Conservation (phyloP, 495 filamentous ascomycete species). For the Jackrogersella minutella region DNA sequence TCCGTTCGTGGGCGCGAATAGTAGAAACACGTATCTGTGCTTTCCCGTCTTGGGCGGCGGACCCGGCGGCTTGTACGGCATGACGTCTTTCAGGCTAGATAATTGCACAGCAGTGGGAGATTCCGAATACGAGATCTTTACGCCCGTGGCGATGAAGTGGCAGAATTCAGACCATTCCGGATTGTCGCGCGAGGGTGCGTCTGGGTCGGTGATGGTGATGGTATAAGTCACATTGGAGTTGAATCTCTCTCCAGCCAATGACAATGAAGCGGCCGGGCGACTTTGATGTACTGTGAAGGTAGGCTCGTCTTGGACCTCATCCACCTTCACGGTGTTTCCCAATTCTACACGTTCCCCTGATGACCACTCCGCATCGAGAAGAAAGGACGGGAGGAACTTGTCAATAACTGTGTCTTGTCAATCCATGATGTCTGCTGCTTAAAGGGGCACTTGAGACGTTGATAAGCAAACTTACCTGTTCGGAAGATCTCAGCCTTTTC, state of each 20-base stretch:
- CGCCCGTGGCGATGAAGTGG: conserved; percentile 69
- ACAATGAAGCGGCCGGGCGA: neutral
- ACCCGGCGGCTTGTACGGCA: conserved; percentile 66
- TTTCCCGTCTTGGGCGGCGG: conserved; percentile 72
- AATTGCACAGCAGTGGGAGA: conserved; percentile 22
- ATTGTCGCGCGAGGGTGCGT: conserved; percentile 70
- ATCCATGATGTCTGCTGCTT: neutral
- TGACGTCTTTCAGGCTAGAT: conserved; percentile 52
- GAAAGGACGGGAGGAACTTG: conserved; percentile 65
- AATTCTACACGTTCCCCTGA: conserved; percentile 55
- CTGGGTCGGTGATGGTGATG: conserved; percentile 70
- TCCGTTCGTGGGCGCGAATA: conserved; percentile 56
- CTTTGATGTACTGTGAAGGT: conserved; percentile 48
- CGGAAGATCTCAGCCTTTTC: conserved; percentile 69
- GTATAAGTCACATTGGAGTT: conserved; percentile 40
- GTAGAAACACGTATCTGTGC: conserved; percentile 73
- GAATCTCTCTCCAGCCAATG: neutral
- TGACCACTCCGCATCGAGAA: conserved; percentile 61
- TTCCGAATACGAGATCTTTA: conserved; percentile 22
- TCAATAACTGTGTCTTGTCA: conserved; percentile 61
- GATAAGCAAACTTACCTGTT: conserved; percentile 50
- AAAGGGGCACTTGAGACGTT: neutral
- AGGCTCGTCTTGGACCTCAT: conserved; percentile 59
- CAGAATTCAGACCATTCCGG: conserved; percentile 76
- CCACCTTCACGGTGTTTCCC: conserved; percentile 68